Evolutionary conservation across 805 yeast species (phyloP).

Genomic region (Groenewaldozyma salmanticensis): DNA sequence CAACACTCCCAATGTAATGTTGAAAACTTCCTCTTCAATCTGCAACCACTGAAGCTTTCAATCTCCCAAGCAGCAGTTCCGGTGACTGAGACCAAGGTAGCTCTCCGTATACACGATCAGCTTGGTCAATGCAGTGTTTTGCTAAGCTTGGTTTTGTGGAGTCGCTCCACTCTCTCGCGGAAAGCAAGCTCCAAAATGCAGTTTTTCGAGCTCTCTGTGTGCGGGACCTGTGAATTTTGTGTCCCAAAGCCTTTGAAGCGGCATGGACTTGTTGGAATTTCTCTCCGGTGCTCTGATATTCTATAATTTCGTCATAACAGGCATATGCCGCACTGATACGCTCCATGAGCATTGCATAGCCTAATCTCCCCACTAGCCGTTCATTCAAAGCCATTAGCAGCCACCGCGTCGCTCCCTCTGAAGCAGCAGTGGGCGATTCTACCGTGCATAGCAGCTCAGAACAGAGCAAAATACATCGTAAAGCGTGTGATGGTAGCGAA

Average conservation of each 20-base stretch:
- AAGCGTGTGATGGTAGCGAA: slow-evolving; percentile 56
- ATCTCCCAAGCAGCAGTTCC: slow-evolving; percentile 12
- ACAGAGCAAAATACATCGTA: slow-evolving; percentile 55
- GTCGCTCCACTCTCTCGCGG: slow-evolving; percentile 62
- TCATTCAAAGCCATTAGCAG: slow-evolving; percentile 36
- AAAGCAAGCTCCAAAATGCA: slow-evolving; percentile 63
- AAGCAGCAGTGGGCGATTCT: slow-evolving; percentile 33
- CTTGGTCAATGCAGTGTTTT: slow-evolving; percentile 9
- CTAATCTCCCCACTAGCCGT: slow-evolving; percentile 30
- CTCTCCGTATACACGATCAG: slow-evolving; percentile 17
- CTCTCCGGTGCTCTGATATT: neutral
- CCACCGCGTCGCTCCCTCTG: slow-evolving; percentile 38
- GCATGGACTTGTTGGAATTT: neutral
- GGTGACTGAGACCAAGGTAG: slow-evolving; percentile 16
- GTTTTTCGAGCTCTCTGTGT: slow-evolving; percentile 60
- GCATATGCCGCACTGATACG: slow-evolving; percentile 45
- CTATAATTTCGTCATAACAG: slow-evolving; percentile 16
- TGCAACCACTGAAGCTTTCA: too few relatives aligned
- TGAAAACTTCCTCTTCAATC: neutral
- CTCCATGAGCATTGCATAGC: slow-evolving; percentile 43
- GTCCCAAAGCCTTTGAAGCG: too few relatives aligned
- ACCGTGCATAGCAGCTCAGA: slow-evolving; percentile 54
- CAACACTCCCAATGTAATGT: neutral
- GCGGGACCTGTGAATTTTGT: neutral
- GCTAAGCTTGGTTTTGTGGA: slow-evolving; percentile 14